Evolutionary conservation across 192 early-diverging fungal species (phyloP).

Genomic region (Coemansia sp.): DNA sequence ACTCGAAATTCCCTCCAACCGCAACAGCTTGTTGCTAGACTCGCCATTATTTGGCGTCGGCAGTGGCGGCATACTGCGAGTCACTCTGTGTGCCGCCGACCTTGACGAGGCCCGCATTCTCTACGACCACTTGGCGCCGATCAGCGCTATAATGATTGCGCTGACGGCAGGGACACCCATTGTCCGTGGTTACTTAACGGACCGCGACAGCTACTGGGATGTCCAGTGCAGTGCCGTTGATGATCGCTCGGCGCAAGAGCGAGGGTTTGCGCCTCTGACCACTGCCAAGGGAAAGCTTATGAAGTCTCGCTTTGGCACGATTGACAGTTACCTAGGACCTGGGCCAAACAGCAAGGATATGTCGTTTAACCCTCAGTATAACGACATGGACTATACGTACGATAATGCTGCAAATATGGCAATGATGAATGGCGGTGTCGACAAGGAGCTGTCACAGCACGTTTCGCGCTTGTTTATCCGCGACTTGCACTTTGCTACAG

Average conservation of each 20-base stretch:
- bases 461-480: constrained; percentile 94
- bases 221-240: constrained; percentile 91
- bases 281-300: constrained; percentile 74
- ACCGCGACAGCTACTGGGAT: constrained; percentile 97
- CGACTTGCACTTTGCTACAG: constrained; percentile 90
- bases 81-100: constrained; percentile 94
- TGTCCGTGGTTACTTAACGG: constrained; percentile 88
- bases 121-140: constrained; percentile 91
- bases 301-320: constrained; percentile 96
- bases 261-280: constrained; percentile 77
- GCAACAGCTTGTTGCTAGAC: constrained; percentile 90
- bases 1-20: constrained; percentile 28
- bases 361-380: constrained; percentile 80
- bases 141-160: constrained; percentile 91
- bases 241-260: constrained; percentile 89
- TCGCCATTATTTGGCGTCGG: constrained; percentile 98
- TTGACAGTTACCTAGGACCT: constrained; percentile 82
- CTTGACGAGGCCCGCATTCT: constrained; percentile 89
- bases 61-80: constrained; percentile 86
- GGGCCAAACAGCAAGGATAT: constrained; percentile 46
- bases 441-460: constrained; percentile 86
- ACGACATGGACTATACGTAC: constrained; percentile 83
- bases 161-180: constrained; percentile 91
- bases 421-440: constrained; percentile 76
- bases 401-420: constrained; percentile 76